These are phyloP conservation scores for Phylloporus sp. DNA, from an alignment of 768 basidiomycete species.

Conservation along the genomic window DNA sequence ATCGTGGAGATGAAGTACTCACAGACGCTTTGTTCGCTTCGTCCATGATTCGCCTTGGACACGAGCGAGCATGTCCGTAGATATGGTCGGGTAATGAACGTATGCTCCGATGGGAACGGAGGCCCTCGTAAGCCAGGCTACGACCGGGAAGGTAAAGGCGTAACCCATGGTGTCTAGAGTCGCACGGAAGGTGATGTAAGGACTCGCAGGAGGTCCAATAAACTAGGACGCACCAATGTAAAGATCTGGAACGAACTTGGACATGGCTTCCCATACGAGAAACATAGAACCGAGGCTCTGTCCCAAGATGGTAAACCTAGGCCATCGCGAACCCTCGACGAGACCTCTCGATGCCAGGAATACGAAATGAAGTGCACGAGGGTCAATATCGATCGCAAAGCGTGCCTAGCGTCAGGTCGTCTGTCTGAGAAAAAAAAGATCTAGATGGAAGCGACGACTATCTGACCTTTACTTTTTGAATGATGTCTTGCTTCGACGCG, in stretches of 20 bases:
- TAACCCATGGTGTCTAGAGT: conserved; percentile 93
- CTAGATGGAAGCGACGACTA: not conserved
- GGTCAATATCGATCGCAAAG: conserved; percentile 72
- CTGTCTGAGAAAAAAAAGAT: not conserved
- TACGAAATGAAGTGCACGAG: conserved; percentile 70
- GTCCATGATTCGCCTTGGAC: conserved; percentile 40
- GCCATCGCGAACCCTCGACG: conserved; percentile 82
- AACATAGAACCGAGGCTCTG: conserved; percentile 87
- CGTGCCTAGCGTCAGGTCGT: conserved; percentile 47
- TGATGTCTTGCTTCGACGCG: conserved; percentile 72
- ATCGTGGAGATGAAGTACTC: conserved; percentile 3
- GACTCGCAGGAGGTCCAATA: not conserved
- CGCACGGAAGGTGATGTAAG: conserved; percentile 5
- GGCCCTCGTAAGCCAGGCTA: conserved; percentile 49
- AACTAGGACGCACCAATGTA: conserved; percentile 65
- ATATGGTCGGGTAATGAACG: conserved; percentile 95
- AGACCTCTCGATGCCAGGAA: conserved; percentile 64
- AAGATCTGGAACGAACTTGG: conserved; percentile 75
- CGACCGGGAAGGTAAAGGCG: conserved; percentile 85
- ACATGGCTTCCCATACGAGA: conserved; percentile 79
- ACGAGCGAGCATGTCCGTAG: conserved; percentile 86
- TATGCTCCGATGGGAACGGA: conserved; percentile 80
- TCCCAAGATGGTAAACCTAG: conserved; percentile 84
- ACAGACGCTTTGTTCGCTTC: conserved; percentile 23
- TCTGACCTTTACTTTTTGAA: conserved; percentile 72